Evolutionary conservation across 495 filamentous ascomycete genomes (phyloP).

Genomic region (Lepraria neglecta): DNA sequence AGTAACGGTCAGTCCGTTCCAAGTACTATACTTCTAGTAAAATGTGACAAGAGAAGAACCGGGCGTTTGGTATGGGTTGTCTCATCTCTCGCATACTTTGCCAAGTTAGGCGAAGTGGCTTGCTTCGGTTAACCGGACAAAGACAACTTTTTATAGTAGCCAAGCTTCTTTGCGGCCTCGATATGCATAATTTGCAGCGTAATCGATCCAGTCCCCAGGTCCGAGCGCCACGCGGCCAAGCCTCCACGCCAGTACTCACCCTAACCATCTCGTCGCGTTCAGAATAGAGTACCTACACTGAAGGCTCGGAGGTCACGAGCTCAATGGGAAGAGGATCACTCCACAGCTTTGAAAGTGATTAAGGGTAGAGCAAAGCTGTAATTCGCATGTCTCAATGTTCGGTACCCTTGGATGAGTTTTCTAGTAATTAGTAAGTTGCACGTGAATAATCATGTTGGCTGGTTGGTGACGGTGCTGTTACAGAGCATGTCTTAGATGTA

Average conservation of each 20-base stretch:
- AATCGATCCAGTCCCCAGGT: background rate
- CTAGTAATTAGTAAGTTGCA: too few species aligned
- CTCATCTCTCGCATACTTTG: slow-evolving; percentile 7
- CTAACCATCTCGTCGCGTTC: background rate
- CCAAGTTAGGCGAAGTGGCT: background rate
- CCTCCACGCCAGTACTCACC: background rate
- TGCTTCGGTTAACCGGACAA: background rate
- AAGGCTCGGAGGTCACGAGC: too few species aligned
- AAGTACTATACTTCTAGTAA: background rate
- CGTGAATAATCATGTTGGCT: background rate
- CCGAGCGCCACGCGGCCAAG: slow-evolving; percentile 5
- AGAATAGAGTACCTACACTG: too few species aligned
- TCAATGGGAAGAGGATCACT: too few species aligned
- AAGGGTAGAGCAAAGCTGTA: too few species aligned
- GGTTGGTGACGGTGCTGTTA: background rate
- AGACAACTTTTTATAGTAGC: background rate
- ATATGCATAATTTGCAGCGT: slow-evolving; percentile 10
- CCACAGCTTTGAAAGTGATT: too few species aligned
- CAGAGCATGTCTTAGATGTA: background rate
- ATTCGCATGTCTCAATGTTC: too few species aligned
- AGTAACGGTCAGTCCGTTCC: background rate
- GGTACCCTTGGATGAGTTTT: too few species aligned
- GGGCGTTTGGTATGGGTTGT: background rate
- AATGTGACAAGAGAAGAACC: background rate
- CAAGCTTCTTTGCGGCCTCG: slow-evolving; percentile 11